Percentiles rank a stretch among this genome's conserved stretches.
phyloP scores from a whole-genome alignment of 805 yeast genomes.

The Candida silvicultrix region DNA sequence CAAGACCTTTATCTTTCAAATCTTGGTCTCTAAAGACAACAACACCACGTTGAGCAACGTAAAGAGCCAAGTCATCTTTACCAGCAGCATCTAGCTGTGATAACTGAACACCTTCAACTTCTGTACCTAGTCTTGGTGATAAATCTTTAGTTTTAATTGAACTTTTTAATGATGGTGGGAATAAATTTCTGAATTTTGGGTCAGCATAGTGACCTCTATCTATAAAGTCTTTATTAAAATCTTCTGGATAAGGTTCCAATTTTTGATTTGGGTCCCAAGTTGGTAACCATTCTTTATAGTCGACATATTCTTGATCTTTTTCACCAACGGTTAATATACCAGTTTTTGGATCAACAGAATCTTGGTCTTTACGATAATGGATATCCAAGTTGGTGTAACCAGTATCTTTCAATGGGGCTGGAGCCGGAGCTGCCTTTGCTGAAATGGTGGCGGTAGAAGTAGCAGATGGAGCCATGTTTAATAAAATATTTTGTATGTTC shows the following conservation, averaged over 20 bases:
- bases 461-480: slow-evolving; percentile 1
- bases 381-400: slow-evolving; percentile 22
- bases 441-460: background rate
- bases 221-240: slow-evolving; percentile 38
- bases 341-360: slow-evolving; percentile 35
- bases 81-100: slow-evolving; percentile 45
- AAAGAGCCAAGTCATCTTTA: slow-evolving; percentile 63
- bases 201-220: slow-evolving; percentile 72
- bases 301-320: slow-evolving; percentile 27
- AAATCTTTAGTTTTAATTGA: slow-evolving; percentile 31
- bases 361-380: slow-evolving; percentile 47
- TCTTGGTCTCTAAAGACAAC: slow-evolving; percentile 64
- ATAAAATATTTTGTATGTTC: no score
- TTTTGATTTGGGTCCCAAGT: slow-evolving; percentile 61
- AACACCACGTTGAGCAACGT: slow-evolving; percentile 66
- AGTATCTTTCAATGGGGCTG: background rate
- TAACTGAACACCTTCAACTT: slow-evolving; percentile 53
- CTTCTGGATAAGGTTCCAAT: slow-evolving; percentile 40
- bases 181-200: slow-evolving; percentile 43
- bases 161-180: slow-evolving; percentile 28
- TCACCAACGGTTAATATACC: slow-evolving; percentile 42
- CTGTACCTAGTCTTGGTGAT: slow-evolving; percentile 69
- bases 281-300: slow-evolving; percentile 56
- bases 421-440: background rate
- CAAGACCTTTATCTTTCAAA: slow-evolving; percentile 47